phyloP scores from a whole-genome alignment of 2,329 filamentous ascomycete genomes.

The Penicillium sp. region DNA sequence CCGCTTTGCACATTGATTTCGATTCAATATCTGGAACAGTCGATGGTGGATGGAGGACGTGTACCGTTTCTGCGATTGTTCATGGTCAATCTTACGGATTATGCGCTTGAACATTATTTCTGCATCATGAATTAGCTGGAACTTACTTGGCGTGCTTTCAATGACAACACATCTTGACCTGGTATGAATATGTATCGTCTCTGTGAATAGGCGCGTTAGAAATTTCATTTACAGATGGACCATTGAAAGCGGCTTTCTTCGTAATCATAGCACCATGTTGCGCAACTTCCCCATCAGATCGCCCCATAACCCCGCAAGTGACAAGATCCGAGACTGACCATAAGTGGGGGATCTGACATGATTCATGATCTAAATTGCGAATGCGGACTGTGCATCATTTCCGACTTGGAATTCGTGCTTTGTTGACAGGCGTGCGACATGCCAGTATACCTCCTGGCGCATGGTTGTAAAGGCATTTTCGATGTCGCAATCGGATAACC shows the following conservation, averaged over 20 bases:
- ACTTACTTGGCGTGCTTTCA: neutral
- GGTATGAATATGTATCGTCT: too few species aligned
- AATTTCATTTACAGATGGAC: neutral
- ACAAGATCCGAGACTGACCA: neutral
- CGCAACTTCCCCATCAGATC: slow-evolving; percentile 6
- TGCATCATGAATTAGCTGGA: neutral
- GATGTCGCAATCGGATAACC: neutral
- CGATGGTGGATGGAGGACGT: too few species aligned
- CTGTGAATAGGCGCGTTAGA: too few species aligned
- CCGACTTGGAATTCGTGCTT: slow-evolving; percentile 4
- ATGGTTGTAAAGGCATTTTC: neutral
- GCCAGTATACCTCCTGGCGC: neutral
- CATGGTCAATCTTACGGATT: neutral
- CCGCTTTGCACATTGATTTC: slow-evolving; percentile 30
- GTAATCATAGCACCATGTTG: slow-evolving; percentile 2
- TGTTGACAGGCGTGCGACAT: slow-evolving; percentile 2
- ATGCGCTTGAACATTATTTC: neutral
- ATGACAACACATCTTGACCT: neutral
- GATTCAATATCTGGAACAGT: too few species aligned
- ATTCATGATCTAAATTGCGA: slow-evolving; percentile 5
- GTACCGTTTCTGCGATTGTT: neutral
- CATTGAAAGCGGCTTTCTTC: neutral
- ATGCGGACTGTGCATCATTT: neutral
- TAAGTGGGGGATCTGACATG: slow-evolving; percentile 13
- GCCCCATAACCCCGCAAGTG: slow-evolving; percentile 6